Percentiles rank a stretch among this genome's conserved stretches.
phyloP scores from a whole-genome alignment of 2,329 filamentous ascomycete genomes.

The Ophiocordyceps sinensis region DNA sequence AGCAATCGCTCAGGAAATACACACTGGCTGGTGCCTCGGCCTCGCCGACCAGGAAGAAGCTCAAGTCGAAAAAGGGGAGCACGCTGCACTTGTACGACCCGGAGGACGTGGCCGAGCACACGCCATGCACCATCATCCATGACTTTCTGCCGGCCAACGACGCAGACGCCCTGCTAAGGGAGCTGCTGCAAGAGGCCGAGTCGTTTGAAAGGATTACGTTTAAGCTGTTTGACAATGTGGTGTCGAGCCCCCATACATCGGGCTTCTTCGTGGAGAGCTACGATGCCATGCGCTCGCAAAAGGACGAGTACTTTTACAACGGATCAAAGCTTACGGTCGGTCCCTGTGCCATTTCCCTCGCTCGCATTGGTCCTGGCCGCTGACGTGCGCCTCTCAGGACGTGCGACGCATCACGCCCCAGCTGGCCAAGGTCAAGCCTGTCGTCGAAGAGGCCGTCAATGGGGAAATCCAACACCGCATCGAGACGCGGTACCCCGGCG shows the following conservation, averaged over 20 bases:
- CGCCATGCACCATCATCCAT: conserved; percentile 83
- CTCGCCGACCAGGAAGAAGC: conserved; percentile 26
- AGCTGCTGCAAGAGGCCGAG: conserved; percentile 60
- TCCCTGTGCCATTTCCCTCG: not conserved
- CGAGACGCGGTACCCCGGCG: conserved; percentile 47
- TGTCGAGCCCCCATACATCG: conserved; percentile 71
- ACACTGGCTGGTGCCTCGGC: conserved; percentile 10
- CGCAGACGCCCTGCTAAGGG: conserved; percentile 59
- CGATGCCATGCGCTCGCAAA: conserved; percentile 55
- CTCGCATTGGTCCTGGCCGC: not conserved
- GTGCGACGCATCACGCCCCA: conserved; percentile 63
- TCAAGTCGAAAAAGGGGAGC: conserved; percentile 59
- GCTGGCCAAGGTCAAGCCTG: conserved; percentile 52
- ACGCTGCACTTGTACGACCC: conserved; percentile 78
- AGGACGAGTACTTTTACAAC: conserved; percentile 75
- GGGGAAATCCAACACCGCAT: conserved; percentile 60
- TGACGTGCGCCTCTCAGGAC: conserved; percentile 30
- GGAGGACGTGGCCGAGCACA: conserved; percentile 65
- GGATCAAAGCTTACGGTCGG: conserved; percentile 52
- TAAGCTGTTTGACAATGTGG: conserved; percentile 77
- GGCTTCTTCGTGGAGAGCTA: conserved; percentile 69
- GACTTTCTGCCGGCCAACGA: conserved; percentile 65
- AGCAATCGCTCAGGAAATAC: conserved; percentile 49
- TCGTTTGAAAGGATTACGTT: conserved; percentile 61
- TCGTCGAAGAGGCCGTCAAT: conserved; percentile 66